These are phyloP conservation scores for Trichoderma atrobrunneum DNA, from an alignment of 2,329 filamentous ascomycete species.

Conservation along the genomic window DNA sequence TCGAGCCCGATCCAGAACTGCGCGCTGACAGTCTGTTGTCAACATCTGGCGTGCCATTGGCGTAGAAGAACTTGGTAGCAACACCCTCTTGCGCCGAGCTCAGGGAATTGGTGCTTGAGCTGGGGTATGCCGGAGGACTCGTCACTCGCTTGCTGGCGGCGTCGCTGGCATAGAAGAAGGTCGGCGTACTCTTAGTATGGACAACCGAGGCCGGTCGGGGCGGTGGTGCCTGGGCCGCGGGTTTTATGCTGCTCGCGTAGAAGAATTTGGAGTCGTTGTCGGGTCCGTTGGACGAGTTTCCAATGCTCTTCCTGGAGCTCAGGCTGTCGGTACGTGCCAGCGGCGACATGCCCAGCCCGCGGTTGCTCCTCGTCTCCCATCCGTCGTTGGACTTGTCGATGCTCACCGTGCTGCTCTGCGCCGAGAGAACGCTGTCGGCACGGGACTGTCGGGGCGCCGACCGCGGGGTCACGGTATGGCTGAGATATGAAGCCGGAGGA, in stretches of 20 bases:
- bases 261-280: conserved; percentile 69
- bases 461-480: conserved; percentile 72
- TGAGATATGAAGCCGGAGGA: conserved; percentile 55
- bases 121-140: conserved; percentile 30
- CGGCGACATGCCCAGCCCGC: conserved; percentile 34
- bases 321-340: conserved; percentile 23
- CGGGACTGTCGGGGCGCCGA: conserved; percentile 71
- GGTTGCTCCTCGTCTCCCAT: conserved; percentile 39
- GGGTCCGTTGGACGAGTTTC: conserved; percentile 28
- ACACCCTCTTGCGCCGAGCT: conserved; percentile 38
- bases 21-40: conserved; percentile 35
- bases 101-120: conserved; percentile 36
- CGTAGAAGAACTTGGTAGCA: conserved; percentile 72
- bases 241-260: conserved; percentile 76
- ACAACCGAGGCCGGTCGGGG: conserved; percentile 39
- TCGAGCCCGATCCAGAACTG: conserved; percentile 44
- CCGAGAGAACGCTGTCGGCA: conserved; percentile 64
- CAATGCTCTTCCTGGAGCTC: conserved; percentile 22
- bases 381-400: conserved; percentile 40
- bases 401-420: conserved; percentile 61
- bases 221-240: conserved; percentile 37
- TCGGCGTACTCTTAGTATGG: conserved; percentile 44
- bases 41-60: conserved; percentile 60
- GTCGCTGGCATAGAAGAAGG: conserved; percentile 59
- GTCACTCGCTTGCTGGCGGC: conserved; percentile 38